Percentiles rank a stretch among this genome's conserved stretches.
phyloP scores from a whole-genome alignment of 371 early-diverging fungal species.

The Circinella umbellata region DNA sequence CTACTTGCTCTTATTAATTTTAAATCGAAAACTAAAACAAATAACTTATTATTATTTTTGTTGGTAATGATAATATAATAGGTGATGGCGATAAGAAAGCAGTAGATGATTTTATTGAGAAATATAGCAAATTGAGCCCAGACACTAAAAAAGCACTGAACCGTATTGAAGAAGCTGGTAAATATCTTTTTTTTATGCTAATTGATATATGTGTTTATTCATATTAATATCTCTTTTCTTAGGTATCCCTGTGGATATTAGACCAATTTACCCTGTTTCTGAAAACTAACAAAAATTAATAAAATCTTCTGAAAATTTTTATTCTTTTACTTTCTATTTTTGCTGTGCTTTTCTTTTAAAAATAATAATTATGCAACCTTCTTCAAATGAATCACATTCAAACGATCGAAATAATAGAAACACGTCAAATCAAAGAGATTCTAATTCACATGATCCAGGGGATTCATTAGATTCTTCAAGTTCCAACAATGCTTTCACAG shows the following conservation, averaged over 20 bases:
- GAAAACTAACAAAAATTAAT: constrained; percentile 1
- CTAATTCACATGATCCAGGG: not conserved
- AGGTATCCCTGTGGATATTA: constrained; percentile 57
- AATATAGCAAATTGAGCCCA: constrained; percentile 61
- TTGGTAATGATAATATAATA: not conserved
- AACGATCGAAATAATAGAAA: not conserved
- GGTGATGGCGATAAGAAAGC: constrained; percentile 74
- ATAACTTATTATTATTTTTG: too few relatives aligned
- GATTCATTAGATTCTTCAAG: not conserved
- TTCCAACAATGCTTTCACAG: not conserved
- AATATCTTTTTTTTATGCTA: constrained; percentile 6
- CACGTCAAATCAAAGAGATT: not conserved
- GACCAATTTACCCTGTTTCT: constrained; percentile 45
- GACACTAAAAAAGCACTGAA: constrained; percentile 60
- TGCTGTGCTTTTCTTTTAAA: not conserved
- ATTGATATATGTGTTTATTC: not conserved
- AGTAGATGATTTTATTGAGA: constrained; percentile 64
- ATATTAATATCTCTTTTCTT: not conserved
- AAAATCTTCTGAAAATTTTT: constrained; percentile 14
- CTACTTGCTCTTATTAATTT: too few relatives aligned
- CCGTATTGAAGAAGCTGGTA: constrained; percentile 55
- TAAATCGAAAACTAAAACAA: too few relatives aligned
- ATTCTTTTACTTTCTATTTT: not conserved
- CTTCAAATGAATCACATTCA: not conserved
- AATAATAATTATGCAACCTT: not conserved